phyloP scores from a whole-genome alignment of 805 yeast species.

The Myxozyma kluyveri region DNA sequence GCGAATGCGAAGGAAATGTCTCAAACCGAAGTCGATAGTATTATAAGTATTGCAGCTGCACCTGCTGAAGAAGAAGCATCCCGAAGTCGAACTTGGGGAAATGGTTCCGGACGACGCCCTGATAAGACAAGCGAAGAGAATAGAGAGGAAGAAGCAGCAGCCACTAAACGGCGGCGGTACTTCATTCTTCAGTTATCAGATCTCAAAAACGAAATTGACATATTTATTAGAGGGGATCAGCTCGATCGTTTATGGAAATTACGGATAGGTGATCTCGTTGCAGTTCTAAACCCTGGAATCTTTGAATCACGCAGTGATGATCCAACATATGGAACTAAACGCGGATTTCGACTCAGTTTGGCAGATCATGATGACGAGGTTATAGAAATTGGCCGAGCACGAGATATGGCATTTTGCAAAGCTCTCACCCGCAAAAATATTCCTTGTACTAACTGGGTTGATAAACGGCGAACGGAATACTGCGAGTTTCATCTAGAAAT shows the following conservation, averaged over 20 bases:
- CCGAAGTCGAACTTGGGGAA: neutral
- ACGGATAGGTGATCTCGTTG: conserved; percentile 69
- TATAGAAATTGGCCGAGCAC: conserved; percentile 70
- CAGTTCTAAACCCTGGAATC: conserved; percentile 70
- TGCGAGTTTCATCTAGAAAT: conserved; percentile 74
- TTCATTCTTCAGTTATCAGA: conserved; percentile 65
- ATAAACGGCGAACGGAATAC: conserved; percentile 50
- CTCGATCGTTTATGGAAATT: conserved; percentile 71
- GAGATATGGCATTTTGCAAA: conserved; percentile 67
- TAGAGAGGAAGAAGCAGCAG: conserved; percentile 7
- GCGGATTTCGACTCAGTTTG: conserved; percentile 56
- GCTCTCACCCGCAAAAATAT: conserved; percentile 49
- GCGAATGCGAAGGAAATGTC: neutral
- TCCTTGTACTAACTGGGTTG: conserved; percentile 60
- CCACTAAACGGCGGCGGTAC: conserved; percentile 37
- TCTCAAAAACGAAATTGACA: conserved; percentile 56
- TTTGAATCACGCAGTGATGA: conserved; percentile 32
- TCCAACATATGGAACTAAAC: conserved; percentile 37
- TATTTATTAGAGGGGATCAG: conserved; percentile 65
- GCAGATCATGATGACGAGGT: conserved; percentile 52
- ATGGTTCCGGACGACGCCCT: conserved; percentile 1
- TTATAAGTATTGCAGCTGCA: neutral
- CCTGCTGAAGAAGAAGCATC: conserved; percentile 1
- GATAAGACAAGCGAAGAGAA: neutral
- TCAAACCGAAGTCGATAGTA: neutral